Evolutionary conservation across 441 rosid genomes (phyloP).

Genomic region (Erodium moschatum): DNA sequence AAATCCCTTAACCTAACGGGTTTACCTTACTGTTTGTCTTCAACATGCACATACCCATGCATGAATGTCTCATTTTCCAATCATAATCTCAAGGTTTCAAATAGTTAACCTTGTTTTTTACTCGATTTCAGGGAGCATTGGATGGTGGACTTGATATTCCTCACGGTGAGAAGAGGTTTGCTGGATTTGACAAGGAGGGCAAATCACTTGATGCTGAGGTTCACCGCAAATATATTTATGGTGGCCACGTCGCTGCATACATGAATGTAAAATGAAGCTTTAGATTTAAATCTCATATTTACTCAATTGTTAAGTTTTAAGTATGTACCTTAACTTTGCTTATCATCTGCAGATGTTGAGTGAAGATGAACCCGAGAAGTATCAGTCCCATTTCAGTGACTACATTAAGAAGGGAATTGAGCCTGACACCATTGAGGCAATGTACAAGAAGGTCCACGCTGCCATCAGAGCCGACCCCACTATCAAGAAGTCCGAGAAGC

Average conservation of each 20-base stretch:
- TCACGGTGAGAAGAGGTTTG: slow-evolving; percentile 88
- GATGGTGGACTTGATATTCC: slow-evolving; percentile 93
- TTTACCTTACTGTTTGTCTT: too few species aligned
- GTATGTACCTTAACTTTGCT: too few species aligned
- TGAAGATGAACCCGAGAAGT: slow-evolving; percentile 90
- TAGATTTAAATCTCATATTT: too few species aligned
- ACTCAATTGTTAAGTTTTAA: too few species aligned
- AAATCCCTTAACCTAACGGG: too few species aligned
- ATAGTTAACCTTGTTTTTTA: neutral
- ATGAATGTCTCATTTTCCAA: too few species aligned
- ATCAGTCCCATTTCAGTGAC: slow-evolving; percentile 62
- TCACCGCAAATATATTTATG: slow-evolving; percentile 67
- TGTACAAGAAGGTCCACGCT: slow-evolving; percentile 56
- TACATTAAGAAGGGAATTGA: slow-evolving; percentile 68
- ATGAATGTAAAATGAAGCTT: slow-evolving; percentile 42
- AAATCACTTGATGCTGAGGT: slow-evolving; percentile 73
- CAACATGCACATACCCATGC: too few species aligned
- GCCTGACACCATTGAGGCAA: slow-evolving; percentile 50
- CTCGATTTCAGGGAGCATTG: slow-evolving; percentile 56
- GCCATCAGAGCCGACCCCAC: slow-evolving; percentile 49
- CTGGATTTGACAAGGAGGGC: slow-evolving; percentile 64
- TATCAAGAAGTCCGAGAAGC: slow-evolving; percentile 38
- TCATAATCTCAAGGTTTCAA: too few species aligned
- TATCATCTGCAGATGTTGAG: slow-evolving; percentile 34
- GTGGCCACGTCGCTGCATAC: slow-evolving; percentile 77